A percentile compares a stretch with the other conserved stretches of the same genome.
These are phyloP conservation scores for Linanthus parryae DNA, from an alignment of 148 eudicot genomes.

Conservation along the genomic window DNA sequence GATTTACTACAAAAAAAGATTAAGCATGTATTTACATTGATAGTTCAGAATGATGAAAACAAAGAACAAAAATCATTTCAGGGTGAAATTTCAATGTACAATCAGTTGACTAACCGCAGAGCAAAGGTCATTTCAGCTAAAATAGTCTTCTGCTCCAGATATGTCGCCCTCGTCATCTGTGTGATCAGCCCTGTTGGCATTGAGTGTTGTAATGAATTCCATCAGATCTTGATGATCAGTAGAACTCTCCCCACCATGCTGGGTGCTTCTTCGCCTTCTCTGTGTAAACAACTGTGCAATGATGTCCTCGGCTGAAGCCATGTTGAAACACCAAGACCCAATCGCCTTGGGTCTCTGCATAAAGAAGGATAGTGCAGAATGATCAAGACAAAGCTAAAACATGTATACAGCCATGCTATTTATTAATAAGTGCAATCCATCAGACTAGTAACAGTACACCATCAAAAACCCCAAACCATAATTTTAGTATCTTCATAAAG, in stretches of 20 bases:
- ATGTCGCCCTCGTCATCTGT: background rate
- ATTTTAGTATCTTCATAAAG: too few species aligned
- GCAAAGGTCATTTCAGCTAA: too few species aligned
- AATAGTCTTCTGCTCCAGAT: background rate
- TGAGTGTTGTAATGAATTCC: background rate
- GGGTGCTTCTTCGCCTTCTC: background rate
- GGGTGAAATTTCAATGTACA: too few species aligned
- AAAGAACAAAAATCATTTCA: too few species aligned
- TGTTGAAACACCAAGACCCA: background rate
- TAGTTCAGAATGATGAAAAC: too few species aligned
- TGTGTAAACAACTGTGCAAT: background rate
- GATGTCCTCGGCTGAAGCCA: background rate
- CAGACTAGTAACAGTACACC: too few species aligned
- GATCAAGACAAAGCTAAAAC: slow-evolving; percentile 4
- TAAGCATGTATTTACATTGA: too few species aligned
- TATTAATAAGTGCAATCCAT: too few species aligned
- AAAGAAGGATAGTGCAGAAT: slow-evolving; percentile 3
- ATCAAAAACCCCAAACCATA: too few species aligned
- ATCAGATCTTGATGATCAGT: background rate
- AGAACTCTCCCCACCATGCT: background rate
- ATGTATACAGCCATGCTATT: too few species aligned
- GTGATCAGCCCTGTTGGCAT: background rate
- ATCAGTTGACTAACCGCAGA: too few species aligned
- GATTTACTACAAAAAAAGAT: too few species aligned
- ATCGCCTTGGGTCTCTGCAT: background rate